Percentiles rank a stretch among this genome's conserved stretches.
Conservation (phyloP, 176 grass and related monocot genomes). For the Musa itinerans region DNA sequence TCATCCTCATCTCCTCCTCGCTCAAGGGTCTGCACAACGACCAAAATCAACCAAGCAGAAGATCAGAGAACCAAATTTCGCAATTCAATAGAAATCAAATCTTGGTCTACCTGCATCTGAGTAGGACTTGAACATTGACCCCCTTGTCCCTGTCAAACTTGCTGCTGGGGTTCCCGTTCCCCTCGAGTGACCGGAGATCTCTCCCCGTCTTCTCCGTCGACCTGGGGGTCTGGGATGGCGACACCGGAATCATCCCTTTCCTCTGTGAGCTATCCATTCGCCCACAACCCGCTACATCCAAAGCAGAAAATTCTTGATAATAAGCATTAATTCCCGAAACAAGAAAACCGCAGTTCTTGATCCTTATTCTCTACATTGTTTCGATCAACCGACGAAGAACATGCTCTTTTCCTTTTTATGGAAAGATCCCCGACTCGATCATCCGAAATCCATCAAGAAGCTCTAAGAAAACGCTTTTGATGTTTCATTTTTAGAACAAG, state of each 20-base stretch:
- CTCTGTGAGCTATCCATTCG: constrained; percentile 48
- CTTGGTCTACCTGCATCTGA: constrained; percentile 73
- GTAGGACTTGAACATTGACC: constrained; percentile 98
- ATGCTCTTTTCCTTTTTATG: no score
- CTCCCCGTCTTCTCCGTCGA: constrained; percentile 58
- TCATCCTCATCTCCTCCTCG: constrained; percentile 74
- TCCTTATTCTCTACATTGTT: background rate
- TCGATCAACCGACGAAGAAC: background rate
- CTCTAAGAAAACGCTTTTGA: background rate
- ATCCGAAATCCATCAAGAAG: background rate
- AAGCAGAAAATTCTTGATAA: background rate
- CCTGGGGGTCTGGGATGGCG: constrained; percentile 58
- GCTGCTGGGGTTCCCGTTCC: constrained; percentile 39
- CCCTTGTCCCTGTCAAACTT: constrained; percentile 92
- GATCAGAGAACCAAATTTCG: constrained; percentile 11
- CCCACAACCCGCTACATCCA: constrained; percentile 7
- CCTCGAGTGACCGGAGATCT: constrained; percentile 64
- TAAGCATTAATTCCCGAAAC: background rate
- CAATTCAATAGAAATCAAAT: constrained; percentile 1
- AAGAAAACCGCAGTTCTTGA: background rate
- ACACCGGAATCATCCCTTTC: constrained; percentile 49
- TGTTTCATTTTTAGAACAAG: no score
- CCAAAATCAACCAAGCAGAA: constrained; percentile 1
- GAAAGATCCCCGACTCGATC: background rate
- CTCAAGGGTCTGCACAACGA: constrained; percentile 51